Evolutionary conservation across 768 basidiomycete species (phyloP).

Genomic region (Suillus weaverae): DNA sequence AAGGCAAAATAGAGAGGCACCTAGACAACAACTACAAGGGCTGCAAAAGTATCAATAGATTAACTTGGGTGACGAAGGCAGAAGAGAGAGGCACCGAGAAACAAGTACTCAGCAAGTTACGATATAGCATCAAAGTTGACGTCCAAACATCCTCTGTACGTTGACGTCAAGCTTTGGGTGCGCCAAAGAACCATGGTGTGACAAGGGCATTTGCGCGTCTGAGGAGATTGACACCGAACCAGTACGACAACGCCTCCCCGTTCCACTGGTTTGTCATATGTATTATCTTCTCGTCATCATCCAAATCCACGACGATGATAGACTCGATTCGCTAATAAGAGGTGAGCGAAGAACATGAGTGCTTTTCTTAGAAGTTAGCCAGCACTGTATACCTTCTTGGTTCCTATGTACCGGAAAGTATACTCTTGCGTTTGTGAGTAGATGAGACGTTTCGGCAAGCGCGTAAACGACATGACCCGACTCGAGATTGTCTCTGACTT

Average conservation of each 20-base stretch:
- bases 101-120: neutral
- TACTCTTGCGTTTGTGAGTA: constrained; percentile 64
- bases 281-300: constrained; percentile 62
- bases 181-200: constrained; percentile 51
- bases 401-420: constrained; percentile 49
- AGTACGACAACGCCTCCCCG: constrained; percentile 51
- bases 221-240: constrained; percentile 48
- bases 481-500: constrained; percentile 49
- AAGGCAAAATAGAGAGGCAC: neutral
- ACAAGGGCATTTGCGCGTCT: constrained; percentile 52
- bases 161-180: constrained; percentile 38
- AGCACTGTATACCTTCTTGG: constrained; percentile 46
- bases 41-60: neutral
- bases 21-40: neutral
- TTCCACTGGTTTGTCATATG: constrained; percentile 60
- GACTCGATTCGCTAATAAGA: constrained; percentile 54
- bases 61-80: neutral
- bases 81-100: neutral
- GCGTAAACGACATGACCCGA: constrained; percentile 60
- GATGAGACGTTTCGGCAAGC: constrained; percentile 58
- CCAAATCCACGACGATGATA: constrained; percentile 61
- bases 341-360: neutral
- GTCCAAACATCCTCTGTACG: neutral
- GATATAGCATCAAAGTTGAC: neutral
- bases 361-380: neutral